Evolutionary conservation across 139 green algal species (phyloP), one percentile per base, ranked within the genome.

Genomic region (Ettlia oleoabundans): DNA sequence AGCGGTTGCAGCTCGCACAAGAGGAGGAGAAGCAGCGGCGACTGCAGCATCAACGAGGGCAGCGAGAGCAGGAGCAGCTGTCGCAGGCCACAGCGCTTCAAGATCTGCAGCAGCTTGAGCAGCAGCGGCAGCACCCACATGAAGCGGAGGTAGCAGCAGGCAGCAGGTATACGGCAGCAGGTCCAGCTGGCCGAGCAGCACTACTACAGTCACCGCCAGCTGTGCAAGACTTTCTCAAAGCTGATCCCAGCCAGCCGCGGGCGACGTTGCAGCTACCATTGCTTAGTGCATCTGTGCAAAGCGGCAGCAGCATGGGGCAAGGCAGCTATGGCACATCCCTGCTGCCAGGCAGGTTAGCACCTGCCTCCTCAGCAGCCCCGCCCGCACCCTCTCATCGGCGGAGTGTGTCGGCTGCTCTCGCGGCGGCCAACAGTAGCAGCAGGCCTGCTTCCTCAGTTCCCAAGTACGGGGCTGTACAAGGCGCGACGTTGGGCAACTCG

Each of bases 401-500:
- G 52, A 80, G 73, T 37, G 73, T 80, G 35, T 67, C 53, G 15
- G 53, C 52, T 19, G 73, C 73, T 22, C 53, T 80, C 19, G 73
- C 73, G 13, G 73, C 73, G 10, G 73, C 38, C 47, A 40, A 18
- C 10, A 47, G 73, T 53, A 68, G 73, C 73, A n/a, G 42, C 28
- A 28, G 32, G n/a, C 38, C 30, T 30, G 24, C 15, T 47, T 47
- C n/a, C n/a, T n/a, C n/a, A n/a, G n/a, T n/a, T n/a, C n/a, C n/a
- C n/a, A n/a, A n/a, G n/a, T n/a, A n/a, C n/a, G n/a, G n/a, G n/a
- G n/a, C n/a, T n/a, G n/a, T n/a, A n/a, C n/a, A n/a, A n/a, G n/a
- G n/a, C n/a, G n/a, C n/a, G n/a, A n/a, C n/a, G n/a, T n/a, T n/a
- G n/a, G n/a, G n/a, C n/a, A n/a, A n/a, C n/a, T n/a, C n/a, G n/a